phyloP scores from a whole-genome alignment of 148 eudicot genomes.

The Nepenthes mirabilis region DNA sequence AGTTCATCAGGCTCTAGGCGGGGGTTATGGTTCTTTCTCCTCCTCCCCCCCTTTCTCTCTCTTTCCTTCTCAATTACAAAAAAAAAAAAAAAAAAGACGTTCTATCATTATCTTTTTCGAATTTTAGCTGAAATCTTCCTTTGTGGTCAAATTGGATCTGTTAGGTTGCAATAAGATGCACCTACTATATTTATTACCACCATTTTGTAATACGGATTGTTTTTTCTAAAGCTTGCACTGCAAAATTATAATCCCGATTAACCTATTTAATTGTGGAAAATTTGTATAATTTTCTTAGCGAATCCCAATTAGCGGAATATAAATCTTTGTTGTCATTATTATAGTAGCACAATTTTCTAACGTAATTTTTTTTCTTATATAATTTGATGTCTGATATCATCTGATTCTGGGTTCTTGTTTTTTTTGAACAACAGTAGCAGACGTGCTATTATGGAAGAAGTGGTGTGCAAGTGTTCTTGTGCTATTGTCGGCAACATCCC shows the following conservation, averaged over 20 bases:
- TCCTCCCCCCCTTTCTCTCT: background rate
- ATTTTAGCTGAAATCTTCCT: background rate
- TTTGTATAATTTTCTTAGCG: no score
- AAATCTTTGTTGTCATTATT: background rate
- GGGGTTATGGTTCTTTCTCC: conserved; percentile 49
- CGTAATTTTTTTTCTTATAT: background rate
- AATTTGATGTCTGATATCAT: background rate
- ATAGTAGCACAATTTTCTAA: background rate
- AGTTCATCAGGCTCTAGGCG: conserved; percentile 74
- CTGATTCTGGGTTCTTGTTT: conserved; percentile 1
- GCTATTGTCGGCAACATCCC: conserved; percentile 36
- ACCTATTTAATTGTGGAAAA: no score
- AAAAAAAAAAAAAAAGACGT: background rate
- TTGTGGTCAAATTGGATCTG: no score
- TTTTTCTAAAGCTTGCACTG: no score
- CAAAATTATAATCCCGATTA: no score
- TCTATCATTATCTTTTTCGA: background rate
- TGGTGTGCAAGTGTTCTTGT: conserved; percentile 26
- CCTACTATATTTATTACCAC: no score
- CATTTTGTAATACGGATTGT: no score
- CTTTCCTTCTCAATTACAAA: background rate
- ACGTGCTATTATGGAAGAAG: conserved; percentile 73
- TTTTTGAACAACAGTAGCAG: conserved; percentile 46
- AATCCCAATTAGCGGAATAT: no score
- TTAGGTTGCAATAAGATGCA: no score